These are phyloP conservation scores for Backusella liffmaniae DNA, from an alignment of 192 early-diverging fungal species.

Conservation along the genomic window DNA sequence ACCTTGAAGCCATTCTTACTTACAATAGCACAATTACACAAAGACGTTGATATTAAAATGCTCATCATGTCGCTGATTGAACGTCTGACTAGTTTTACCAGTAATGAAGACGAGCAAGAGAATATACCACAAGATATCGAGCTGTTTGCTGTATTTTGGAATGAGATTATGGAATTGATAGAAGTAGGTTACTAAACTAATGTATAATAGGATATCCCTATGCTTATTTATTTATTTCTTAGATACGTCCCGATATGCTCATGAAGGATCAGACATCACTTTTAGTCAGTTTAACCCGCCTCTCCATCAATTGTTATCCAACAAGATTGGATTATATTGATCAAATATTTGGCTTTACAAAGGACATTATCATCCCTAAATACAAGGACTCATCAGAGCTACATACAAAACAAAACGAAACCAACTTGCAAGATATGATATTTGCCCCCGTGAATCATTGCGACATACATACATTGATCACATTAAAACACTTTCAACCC, in stretches of 20 bases:
- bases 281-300: constrained; percentile 77
- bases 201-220: background rate
- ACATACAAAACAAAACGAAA: constrained; percentile 63
- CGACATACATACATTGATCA: constrained; percentile 62
- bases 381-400: constrained; percentile 54
- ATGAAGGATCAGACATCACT: constrained; percentile 90
- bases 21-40: constrained; percentile 86
- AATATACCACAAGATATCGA: constrained; percentile 78
- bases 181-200: constrained; percentile 49
- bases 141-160: constrained; percentile 98
- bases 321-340: constrained; percentile 84
- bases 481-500: constrained; percentile 76
- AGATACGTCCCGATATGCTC: constrained; percentile 84
- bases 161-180: constrained; percentile 88
- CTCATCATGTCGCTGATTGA: constrained; percentile 96
- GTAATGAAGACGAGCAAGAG: constrained; percentile 64
- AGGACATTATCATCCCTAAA: constrained; percentile 54
- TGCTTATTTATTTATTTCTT: background rate
- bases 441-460: constrained; percentile 81
- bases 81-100: constrained; percentile 88
- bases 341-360: constrained; percentile 86
- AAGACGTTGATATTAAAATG: constrained; percentile 92
- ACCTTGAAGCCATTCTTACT: constrained; percentile 86
- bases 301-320: constrained; percentile 92
- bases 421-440: constrained; percentile 78